Evolutionary conservation across 2,329 filamentous ascomycete species (phyloP).

Genomic region (Chaetomium globosum): DNA sequence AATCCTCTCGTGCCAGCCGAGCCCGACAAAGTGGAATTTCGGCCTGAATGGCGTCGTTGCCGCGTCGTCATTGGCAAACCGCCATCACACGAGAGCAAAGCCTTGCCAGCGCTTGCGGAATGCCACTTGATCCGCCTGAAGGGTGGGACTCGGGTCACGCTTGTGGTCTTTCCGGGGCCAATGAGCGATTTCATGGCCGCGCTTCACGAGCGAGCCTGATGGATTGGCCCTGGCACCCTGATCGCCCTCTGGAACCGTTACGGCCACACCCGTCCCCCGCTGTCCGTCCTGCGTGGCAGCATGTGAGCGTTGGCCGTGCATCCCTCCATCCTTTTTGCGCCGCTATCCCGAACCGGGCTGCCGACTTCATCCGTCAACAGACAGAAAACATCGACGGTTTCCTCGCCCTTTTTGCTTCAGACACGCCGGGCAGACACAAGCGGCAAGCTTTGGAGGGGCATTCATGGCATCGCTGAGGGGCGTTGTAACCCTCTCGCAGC

Average conservation of each 20-base stretch:
- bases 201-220: conserved; percentile 7
- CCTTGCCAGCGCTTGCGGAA: not conserved
- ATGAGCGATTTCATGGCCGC: conserved; percentile 20
- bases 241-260: conserved; percentile 3
- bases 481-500: not conserved
- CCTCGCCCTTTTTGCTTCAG: not conserved
- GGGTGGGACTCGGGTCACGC: conserved; percentile 19
- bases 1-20: not conserved
- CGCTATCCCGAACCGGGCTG: conserved; percentile 11
- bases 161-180: conserved; percentile 20
- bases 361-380: not conserved
- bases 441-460: conserved; percentile 5
- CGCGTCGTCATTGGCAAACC: not conserved
- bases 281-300: conserved; percentile 15
- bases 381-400: not conserved
- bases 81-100: not conserved
- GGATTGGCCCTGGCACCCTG: not conserved
- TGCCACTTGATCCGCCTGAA: conserved; percentile 3
- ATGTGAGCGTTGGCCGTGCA: conserved; percentile 20
- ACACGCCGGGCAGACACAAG: conserved; percentile 2
- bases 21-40: conserved; percentile 1
- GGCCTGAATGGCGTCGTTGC: conserved; percentile 5
- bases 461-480: conserved; percentile 19
- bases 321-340: conserved; percentile 3
- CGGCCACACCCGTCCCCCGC: conserved; percentile 13